phyloP scores from a whole-genome alignment of 345 rosid species.

The Salix exigua region DNA sequence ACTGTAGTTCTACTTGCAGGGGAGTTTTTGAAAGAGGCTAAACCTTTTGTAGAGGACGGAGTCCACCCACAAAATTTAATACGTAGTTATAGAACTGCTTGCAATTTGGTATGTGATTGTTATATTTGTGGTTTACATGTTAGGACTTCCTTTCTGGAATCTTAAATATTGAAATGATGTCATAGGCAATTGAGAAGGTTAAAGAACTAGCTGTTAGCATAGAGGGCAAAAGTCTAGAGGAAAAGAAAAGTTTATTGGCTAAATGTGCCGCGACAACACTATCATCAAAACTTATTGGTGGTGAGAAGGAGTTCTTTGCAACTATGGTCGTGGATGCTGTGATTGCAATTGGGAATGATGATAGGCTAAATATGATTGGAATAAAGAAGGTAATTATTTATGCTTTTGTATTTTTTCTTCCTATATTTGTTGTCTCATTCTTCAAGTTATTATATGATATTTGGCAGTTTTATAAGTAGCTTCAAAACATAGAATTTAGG shows the following conservation, averaged over 20 bases:
- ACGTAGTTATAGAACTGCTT: constrained; percentile 80
- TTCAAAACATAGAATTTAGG: neutral
- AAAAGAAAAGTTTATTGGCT: constrained; percentile 77
- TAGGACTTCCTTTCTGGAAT: neutral
- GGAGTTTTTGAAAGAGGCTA: constrained; percentile 95
- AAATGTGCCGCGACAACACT: constrained; percentile 97
- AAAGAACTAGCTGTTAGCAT: constrained; percentile 81
- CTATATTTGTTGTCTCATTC: neutral
- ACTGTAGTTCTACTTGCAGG: constrained; percentile 91
- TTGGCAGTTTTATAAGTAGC: neutral
- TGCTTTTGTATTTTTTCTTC: neutral
- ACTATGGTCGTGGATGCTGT: constrained; percentile 96
- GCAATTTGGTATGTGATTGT: constrained; percentile 46
- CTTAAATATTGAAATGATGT: neutral
- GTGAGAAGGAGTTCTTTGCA: constrained; percentile 94
- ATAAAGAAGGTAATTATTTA: constrained; percentile 64
- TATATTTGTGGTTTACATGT: neutral
- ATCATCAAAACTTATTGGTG: constrained; percentile 94
- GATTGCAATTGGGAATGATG: constrained; percentile 72
- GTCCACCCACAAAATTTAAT: constrained; percentile 93
- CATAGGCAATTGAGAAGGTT: constrained; percentile 79
- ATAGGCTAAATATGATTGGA: constrained; percentile 86
- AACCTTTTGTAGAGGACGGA: constrained; percentile 94
- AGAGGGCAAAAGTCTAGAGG: constrained; percentile 86
- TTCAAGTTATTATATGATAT: neutral